phyloP scores from a whole-genome alignment of 1,139 yeast genomes.

The Keqinozyma sinolaborantium region DNA sequence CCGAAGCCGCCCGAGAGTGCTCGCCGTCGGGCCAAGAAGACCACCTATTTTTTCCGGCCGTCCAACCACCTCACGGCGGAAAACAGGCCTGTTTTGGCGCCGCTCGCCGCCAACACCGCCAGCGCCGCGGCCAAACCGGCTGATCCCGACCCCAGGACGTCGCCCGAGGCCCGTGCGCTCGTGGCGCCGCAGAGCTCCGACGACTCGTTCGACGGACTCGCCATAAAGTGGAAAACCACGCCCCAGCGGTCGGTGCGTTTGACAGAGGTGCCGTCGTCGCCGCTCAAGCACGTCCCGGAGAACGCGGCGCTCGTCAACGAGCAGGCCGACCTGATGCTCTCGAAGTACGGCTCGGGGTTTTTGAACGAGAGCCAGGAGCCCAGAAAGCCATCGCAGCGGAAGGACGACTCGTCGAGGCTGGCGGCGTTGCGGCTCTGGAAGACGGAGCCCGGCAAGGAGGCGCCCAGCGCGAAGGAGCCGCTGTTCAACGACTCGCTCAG shows the following conservation, averaged over 20 bases:
- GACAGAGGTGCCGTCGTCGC: conserved; percentile 20
- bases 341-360: conserved; percentile 35
- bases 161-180: conserved; percentile 5
- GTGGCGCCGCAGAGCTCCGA: conserved; percentile 33
- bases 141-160: neutral
- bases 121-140: neutral
- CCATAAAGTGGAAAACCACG: conserved; percentile 39
- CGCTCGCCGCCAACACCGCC: neutral
- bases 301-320: conserved; percentile 21
- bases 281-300: conserved; percentile 22
- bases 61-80: conserved; percentile 21
- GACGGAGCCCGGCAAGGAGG: too few species aligned
- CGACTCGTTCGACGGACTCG: conserved; percentile 39
- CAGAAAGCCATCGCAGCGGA: neutral
- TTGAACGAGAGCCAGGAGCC: conserved; percentile 10
- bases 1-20: neutral
- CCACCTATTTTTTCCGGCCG: conserved; percentile 37
- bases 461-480: too few species aligned
- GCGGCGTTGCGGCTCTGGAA: neutral
- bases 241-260: conserved; percentile 15
- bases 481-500: conserved; percentile 1
- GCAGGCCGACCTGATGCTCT: conserved; percentile 32
- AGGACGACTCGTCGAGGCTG: neutral
- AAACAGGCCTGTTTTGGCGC: neutral
- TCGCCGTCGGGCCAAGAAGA: conserved; percentile 19